Percentiles rank a stretch among this genome's conserved stretches.
These are phyloP conservation scores for Dimargaris verticillata DNA, from an alignment of 192 early-diverging fungal species.

Conservation along the genomic window DNA sequence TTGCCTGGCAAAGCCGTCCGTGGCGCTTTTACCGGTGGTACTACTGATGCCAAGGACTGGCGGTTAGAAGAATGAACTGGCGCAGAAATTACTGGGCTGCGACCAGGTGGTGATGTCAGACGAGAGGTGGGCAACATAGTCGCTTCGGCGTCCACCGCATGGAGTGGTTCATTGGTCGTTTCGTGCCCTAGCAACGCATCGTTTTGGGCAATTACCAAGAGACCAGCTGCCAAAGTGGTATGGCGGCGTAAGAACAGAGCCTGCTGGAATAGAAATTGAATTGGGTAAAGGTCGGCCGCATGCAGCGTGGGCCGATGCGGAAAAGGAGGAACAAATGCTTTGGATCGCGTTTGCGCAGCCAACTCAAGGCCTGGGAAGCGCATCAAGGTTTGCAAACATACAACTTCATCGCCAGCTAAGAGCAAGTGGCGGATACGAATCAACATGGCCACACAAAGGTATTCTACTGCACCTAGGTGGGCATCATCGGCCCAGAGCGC, in stretches of 20 bases:
- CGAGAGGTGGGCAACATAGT: too few relatives aligned
- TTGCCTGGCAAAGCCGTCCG: too few relatives aligned
- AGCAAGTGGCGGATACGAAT: conserved; percentile 40
- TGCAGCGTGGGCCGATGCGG: conserved; percentile 13
- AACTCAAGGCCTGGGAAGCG: too few relatives aligned
- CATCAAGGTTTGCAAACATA: conserved; percentile 43
- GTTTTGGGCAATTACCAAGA: conserved; percentile 40
- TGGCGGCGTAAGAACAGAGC: conserved; percentile 42
- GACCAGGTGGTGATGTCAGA: too few relatives aligned
- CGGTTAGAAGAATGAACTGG: too few relatives aligned
- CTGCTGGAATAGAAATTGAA: conserved; percentile 39
- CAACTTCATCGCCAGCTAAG: conserved; percentile 43
- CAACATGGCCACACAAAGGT: conserved; percentile 61
- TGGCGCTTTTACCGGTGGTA: too few relatives aligned
- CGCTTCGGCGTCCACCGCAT: not conserved
- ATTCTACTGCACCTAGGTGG: conserved; percentile 62
- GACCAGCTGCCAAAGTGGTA: conserved; percentile 29
- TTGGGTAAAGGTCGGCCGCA: conserved; percentile 12
- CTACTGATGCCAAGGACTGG: too few relatives aligned
- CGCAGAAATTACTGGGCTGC: too few relatives aligned
- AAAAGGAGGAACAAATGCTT: conserved; percentile 3
- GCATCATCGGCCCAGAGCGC: conserved; percentile 73
- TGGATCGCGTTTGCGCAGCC: too few relatives aligned
- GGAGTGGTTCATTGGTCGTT: conserved; percentile 21
- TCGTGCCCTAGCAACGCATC: conserved; percentile 19